These are phyloP conservation scores for Suhomyces guaymorum DNA, from an alignment of 1,139 yeast genomes.

Conservation along the genomic window DNA sequence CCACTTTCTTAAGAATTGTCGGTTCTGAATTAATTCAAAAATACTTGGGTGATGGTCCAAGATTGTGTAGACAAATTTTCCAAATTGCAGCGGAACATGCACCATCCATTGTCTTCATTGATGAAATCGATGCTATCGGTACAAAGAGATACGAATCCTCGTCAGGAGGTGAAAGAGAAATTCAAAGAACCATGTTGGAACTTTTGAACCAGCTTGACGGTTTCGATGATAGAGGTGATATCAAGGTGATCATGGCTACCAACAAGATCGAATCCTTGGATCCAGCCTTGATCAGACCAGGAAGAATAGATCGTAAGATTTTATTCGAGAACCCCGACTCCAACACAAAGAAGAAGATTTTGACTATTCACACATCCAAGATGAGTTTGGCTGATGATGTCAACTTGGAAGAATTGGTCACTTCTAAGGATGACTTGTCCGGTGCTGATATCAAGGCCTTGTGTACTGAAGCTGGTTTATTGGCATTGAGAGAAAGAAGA, in stretches of 20 bases:
- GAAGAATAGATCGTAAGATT: slow-evolving; percentile 97
- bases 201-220: slow-evolving; percentile 96
- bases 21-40: slow-evolving; percentile 97
- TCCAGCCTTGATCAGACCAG: slow-evolving; percentile 98
- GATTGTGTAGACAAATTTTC: slow-evolving; percentile 91
- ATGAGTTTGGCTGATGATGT: slow-evolving; percentile 91
- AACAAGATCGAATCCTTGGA: slow-evolving; percentile 93
- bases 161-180: slow-evolving; percentile 97
- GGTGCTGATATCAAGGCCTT: slow-evolving; percentile 99
- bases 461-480: slow-evolving; percentile 95
- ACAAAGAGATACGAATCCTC: slow-evolving; percentile 95
- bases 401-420: slow-evolving; percentile 84
- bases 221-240: slow-evolving; percentile 97
- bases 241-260: slow-evolving; percentile 98
- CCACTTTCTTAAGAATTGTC: slow-evolving; percentile 92
- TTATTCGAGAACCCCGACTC: slow-evolving; percentile 95
- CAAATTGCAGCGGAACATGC: slow-evolving; percentile 97
- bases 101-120: slow-evolving; percentile 96
- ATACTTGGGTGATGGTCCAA: slow-evolving; percentile 97
- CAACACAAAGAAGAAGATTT: slow-evolving; percentile 87
- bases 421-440: slow-evolving; percentile 89
- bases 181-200: slow-evolving; percentile 98
- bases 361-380: slow-evolving; percentile 89
- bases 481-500: slow-evolving; percentile 95
- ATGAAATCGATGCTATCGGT: slow-evolving; percentile 99